These are phyloP conservation scores for Purpureocillium takamizusanense DNA, from an alignment of 2,329 filamentous ascomycete species.

Conservation along the genomic window DNA sequence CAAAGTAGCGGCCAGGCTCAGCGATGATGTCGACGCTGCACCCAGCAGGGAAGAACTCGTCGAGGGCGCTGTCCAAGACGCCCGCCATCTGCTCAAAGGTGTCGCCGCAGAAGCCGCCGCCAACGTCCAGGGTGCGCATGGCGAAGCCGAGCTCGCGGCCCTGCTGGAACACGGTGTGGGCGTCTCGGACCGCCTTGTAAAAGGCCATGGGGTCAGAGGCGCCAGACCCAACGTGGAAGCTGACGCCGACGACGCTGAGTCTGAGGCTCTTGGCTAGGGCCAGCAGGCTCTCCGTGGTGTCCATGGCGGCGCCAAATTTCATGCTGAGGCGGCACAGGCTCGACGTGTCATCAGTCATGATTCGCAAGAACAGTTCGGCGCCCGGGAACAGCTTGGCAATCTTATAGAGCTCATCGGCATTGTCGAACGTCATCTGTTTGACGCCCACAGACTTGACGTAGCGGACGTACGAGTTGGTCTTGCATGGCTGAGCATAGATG, in stretches of 20 bases:
- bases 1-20: slow-evolving; percentile 94
- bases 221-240: slow-evolving; percentile 95
- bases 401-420: slow-evolving; percentile 95
- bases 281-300: slow-evolving; percentile 69
- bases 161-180: slow-evolving; percentile 81
- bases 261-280: slow-evolving; percentile 70
- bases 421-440: slow-evolving; percentile 99
- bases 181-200: slow-evolving; percentile 82
- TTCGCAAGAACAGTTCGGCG: slow-evolving; percentile 88
- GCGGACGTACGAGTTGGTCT: slow-evolving; percentile 95
- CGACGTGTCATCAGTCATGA: slow-evolving; percentile 91
- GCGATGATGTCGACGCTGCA: slow-evolving; percentile 75
- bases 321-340: slow-evolving; percentile 91
- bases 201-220: slow-evolving; percentile 91
- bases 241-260: slow-evolving; percentile 89
- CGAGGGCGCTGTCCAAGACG: slow-evolving; percentile 69
- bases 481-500: slow-evolving; percentile 98
- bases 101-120: slow-evolving; percentile 85
- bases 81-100: slow-evolving; percentile 86
- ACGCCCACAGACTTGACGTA: slow-evolving; percentile 79
- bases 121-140: slow-evolving; percentile 84
- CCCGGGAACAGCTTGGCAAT: slow-evolving; percentile 84
- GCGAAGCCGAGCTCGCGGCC: slow-evolving; percentile 67
- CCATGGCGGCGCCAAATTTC: slow-evolving; percentile 92
- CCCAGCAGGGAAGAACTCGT: slow-evolving; percentile 75